Conservation (phyloP, 805 yeast species). For the Wickerhamomyces bisporus region DNA sequence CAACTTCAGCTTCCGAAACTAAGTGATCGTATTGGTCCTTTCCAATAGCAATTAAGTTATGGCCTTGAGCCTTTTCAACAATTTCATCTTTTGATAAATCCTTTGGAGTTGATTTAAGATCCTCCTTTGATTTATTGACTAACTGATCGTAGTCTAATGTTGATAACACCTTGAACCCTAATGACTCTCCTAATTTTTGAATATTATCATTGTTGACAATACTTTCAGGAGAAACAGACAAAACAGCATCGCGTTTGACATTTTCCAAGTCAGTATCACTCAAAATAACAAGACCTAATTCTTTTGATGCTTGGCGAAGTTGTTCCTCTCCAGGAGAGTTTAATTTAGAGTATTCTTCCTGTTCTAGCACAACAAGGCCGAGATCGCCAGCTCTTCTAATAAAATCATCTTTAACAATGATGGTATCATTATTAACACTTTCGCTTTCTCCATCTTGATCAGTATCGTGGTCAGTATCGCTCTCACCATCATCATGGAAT, state of each 20-base stretch:
- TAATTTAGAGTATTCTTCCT: conserved; percentile 12
- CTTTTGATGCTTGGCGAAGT: conserved; percentile 13
- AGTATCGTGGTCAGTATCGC: conserved; percentile 12
- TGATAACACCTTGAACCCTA: conserved; percentile 21
- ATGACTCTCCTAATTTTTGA: conserved; percentile 6
- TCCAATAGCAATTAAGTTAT: conserved; percentile 11
- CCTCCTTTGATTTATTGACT: conserved; percentile 1
- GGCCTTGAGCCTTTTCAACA: conserved; percentile 7
- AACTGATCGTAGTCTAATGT: conserved; percentile 16
- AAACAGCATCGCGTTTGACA: conserved; percentile 3
- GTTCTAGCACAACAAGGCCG: conserved; percentile 24
- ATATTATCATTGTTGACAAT: conserved; percentile 11
- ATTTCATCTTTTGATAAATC: neutral
- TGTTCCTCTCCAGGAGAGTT: conserved; percentile 12
- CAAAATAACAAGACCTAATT: conserved; percentile 15
- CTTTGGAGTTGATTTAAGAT: neutral
- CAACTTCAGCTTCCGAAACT: conserved; percentile 15
- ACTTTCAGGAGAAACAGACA: conserved; percentile 6
- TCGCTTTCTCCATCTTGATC: conserved; percentile 12
- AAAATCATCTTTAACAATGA: conserved; percentile 6
- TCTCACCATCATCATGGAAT: conserved; percentile 4
- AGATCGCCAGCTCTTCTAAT: conserved; percentile 11
- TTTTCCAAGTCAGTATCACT: conserved; percentile 6
- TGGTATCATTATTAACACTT: conserved; percentile 7
- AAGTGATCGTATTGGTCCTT: conserved; percentile 10